phyloP scores from a whole-genome alignment of 768 basidiomycete genomes.

The Panaeolus papilionaceus region DNA sequence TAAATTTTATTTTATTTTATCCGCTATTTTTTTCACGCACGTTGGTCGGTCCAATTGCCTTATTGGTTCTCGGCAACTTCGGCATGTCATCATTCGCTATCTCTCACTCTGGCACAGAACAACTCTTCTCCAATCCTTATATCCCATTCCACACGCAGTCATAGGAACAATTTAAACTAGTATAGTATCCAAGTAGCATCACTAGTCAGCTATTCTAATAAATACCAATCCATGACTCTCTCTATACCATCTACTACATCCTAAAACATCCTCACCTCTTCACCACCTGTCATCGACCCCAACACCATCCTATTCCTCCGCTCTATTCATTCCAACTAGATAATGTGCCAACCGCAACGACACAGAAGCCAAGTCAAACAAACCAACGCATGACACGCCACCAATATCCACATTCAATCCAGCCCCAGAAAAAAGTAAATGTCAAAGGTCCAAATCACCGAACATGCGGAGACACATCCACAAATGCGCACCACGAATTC shows the following conservation, averaged over 20 bases:
- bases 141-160: neutral
- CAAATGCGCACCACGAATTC: neutral
- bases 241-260: neutral
- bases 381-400: neutral
- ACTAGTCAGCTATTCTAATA: neutral
- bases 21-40: constrained; percentile 49
- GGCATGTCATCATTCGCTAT: constrained; percentile 10
- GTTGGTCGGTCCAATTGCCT: constrained; percentile 50
- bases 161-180: neutral
- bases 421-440: neutral
- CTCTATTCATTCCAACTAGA: constrained; percentile 80
- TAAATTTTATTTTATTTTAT: neutral
- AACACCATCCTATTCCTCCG: constrained; percentile 16
- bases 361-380: neutral
- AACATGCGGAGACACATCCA: neutral
- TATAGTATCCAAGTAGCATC: constrained; percentile 5
- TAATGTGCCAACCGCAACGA: neutral
- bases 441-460: constrained; percentile 3
- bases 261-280: neutral
- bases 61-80: constrained; percentile 20
- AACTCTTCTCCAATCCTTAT: neutral
- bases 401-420: constrained; percentile 2
- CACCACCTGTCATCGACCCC: neutral
- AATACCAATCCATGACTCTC: neutral
- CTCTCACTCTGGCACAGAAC: neutral